These are phyloP conservation scores for Podospora didyma DNA, from an alignment of 495 filamentous ascomycete species.

Conservation along the genomic window DNA sequence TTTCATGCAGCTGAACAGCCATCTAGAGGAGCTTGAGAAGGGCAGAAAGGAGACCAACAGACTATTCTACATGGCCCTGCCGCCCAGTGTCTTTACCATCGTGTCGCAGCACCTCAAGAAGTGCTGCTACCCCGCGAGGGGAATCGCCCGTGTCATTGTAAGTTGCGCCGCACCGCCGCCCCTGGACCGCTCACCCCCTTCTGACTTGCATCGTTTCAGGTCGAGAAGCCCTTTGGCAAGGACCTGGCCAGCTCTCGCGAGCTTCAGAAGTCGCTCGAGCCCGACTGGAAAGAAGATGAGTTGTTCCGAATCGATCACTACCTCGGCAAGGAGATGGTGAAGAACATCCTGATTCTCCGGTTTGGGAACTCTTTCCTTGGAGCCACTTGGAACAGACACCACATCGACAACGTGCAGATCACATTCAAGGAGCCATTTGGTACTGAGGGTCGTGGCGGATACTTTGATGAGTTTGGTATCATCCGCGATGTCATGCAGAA, in stretches of 20 bases:
- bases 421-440: slow-evolving; percentile 99
- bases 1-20: slow-evolving; percentile 81
- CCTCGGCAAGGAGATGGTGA: slow-evolving; percentile 99
- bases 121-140: slow-evolving; percentile 87
- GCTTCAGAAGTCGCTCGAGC: slow-evolving; percentile 90
- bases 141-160: slow-evolving; percentile 92
- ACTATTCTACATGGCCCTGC: slow-evolving; percentile 98
- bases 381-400: slow-evolving; percentile 97
- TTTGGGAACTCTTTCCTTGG: slow-evolving; percentile 99
- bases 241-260: slow-evolving; percentile 91
- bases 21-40: slow-evolving; percentile 84
- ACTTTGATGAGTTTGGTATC: slow-evolving; percentile 99
- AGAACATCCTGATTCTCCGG: slow-evolving; percentile 97
- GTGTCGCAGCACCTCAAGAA: slow-evolving; percentile 96
- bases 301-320: slow-evolving; percentile 99
- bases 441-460: slow-evolving; percentile 97
- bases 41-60: slow-evolving; percentile 79
- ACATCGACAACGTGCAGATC: slow-evolving; percentile 99
- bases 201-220: slow-evolving; percentile 46
- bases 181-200: background rate
- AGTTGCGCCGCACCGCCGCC: slow-evolving; percentile 20
- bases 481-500: slow-evolving; percentile 99
- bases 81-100: slow-evolving; percentile 95
- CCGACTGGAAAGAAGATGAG: slow-evolving; percentile 99
- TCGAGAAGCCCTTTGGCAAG: slow-evolving; percentile 99